phyloP scores from a whole-genome alignment of 192 early-diverging fungal species.

The Entomortierella chlamydospora region DNA sequence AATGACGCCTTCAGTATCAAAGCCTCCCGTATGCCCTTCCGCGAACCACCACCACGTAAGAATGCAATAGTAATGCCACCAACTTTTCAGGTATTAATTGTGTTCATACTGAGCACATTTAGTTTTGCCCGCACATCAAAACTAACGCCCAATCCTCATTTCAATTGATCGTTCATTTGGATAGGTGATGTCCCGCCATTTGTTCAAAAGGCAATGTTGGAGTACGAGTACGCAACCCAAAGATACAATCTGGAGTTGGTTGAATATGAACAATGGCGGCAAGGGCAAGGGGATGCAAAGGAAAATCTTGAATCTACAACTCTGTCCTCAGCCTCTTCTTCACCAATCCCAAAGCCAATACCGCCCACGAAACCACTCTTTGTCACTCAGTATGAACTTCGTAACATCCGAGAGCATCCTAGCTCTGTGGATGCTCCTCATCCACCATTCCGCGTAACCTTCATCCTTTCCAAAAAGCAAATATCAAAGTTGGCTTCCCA shows the following conservation, averaged over 20 bases:
- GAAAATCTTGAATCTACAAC: background rate
- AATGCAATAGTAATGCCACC: background rate
- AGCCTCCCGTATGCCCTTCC: constrained; percentile 14
- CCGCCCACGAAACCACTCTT: background rate
- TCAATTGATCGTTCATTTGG: too few relatives aligned
- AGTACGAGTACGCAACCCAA: constrained; percentile 13
- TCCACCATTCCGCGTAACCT: constrained; percentile 34
- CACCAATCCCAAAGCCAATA: background rate
- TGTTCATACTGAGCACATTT: too few relatives aligned
- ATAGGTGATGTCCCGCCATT: constrained; percentile 25
- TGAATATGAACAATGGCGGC: background rate
- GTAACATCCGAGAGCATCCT: constrained; percentile 14
- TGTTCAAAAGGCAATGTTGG: constrained; percentile 21
- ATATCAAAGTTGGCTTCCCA: constrained; percentile 35
- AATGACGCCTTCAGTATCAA: constrained; percentile 35
- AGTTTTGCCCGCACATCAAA: too few relatives aligned
- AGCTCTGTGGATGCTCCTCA: constrained; percentile 11
- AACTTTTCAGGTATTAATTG: too few relatives aligned
- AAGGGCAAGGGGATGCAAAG: background rate
- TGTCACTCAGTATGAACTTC: constrained; percentile 4
- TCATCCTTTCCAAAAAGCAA: constrained; percentile 28
- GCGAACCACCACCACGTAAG: constrained; percentile 20
- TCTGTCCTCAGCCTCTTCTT: background rate
- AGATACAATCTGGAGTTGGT: constrained; percentile 7
- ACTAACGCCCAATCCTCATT: too few relatives aligned